phyloP scores from a whole-genome alignment of 1,139 yeast species.

The Citeromyces hawaiiensis region DNA sequence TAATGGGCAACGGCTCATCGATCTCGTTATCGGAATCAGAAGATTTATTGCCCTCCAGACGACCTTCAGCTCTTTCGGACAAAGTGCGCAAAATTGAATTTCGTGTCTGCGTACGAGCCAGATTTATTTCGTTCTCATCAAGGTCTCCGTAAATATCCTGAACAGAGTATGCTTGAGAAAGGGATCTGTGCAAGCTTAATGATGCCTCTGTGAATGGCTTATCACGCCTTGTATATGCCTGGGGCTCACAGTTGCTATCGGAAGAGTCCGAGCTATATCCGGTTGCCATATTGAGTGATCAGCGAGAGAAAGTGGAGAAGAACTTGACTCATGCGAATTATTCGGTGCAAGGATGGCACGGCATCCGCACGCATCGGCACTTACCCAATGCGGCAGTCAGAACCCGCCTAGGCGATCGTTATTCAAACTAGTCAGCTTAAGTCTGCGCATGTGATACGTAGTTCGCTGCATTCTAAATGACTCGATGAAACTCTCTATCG shows the following conservation, averaged over 20 bases:
- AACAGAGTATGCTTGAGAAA: not conserved
- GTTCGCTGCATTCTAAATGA: slow-evolving; percentile 33
- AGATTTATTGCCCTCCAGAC: not conserved
- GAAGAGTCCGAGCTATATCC: not conserved
- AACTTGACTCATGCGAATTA: not conserved
- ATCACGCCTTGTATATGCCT: not conserved
- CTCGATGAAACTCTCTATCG: slow-evolving; percentile 23
- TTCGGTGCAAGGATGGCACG: not conserved
- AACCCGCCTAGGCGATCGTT: slow-evolving; percentile 57
- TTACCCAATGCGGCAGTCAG: slow-evolving; percentile 1
- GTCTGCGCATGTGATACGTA: slow-evolving; percentile 38
- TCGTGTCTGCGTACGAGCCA: slow-evolving; percentile 4
- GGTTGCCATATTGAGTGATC: not conserved
- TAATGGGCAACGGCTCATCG: slow-evolving; percentile 7
- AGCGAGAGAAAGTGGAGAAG: not conserved
- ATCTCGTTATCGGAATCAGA: not conserved
- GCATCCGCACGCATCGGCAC: not conserved
- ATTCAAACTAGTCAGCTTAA: slow-evolving; percentile 45
- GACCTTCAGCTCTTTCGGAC: slow-evolving; percentile 3
- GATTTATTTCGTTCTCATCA: slow-evolving; percentile 3
- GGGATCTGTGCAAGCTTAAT: not conserved
- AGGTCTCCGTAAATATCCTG: slow-evolving; percentile 4
- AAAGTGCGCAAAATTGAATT: slow-evolving; percentile 4
- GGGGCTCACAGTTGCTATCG: not conserved
- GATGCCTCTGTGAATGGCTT: not conserved